A percentile compares a stretch with the other conserved stretches of the same genome.
Evolutionary conservation across 805 yeast species (phyloP).

Genomic region (Teunomyces lycoperdinae): DNA sequence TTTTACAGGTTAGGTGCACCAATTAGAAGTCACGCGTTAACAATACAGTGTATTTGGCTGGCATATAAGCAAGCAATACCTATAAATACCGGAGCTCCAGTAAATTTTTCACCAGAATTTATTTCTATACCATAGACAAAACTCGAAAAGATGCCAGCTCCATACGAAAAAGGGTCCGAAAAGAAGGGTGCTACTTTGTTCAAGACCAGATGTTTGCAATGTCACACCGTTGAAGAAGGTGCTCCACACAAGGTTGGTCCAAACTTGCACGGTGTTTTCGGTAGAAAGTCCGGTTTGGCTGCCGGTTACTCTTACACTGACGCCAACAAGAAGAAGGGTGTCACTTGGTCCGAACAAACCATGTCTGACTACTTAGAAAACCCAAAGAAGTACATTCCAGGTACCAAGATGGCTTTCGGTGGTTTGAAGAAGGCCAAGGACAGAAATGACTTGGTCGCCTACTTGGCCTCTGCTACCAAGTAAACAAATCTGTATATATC

Average conservation of each 20-base stretch:
- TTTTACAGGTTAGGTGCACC: conserved; percentile 5
- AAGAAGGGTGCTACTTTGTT: conserved; percentile 95
- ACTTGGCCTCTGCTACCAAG: conserved; percentile 54
- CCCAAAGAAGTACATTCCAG: conserved; percentile 99
- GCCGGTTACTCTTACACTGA: conserved; percentile 95
- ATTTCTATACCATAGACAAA: not conserved
- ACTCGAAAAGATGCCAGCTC: conserved; percentile 39
- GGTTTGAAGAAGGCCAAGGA: conserved; percentile 99
- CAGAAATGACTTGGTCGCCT: conserved; percentile 94
- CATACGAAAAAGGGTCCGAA: conserved; percentile 41
- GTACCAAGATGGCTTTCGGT: conserved; percentile 99
- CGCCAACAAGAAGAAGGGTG: conserved; percentile 96
- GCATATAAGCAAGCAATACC: conserved; percentile 3
- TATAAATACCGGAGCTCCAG: conserved; percentile 4
- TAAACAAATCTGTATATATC: conserved; percentile 16
- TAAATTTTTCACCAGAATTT: not conserved
- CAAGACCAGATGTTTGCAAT: conserved; percentile 98
- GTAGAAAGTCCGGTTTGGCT: conserved; percentile 90
- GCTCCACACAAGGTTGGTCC: conserved; percentile 99
- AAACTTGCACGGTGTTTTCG: conserved; percentile 91
- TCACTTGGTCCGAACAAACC: conserved; percentile 80
- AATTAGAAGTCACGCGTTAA: conserved; percentile 10
- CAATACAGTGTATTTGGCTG: conserved; percentile 8
- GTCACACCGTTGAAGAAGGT: conserved; percentile 95
- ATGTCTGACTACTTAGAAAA: conserved; percentile 95